Evolutionary conservation across 495 filamentous ascomycete genomes (phyloP), one percentile per base, ranked within the genome.

Genomic region (Echria macrotheca): DNA sequence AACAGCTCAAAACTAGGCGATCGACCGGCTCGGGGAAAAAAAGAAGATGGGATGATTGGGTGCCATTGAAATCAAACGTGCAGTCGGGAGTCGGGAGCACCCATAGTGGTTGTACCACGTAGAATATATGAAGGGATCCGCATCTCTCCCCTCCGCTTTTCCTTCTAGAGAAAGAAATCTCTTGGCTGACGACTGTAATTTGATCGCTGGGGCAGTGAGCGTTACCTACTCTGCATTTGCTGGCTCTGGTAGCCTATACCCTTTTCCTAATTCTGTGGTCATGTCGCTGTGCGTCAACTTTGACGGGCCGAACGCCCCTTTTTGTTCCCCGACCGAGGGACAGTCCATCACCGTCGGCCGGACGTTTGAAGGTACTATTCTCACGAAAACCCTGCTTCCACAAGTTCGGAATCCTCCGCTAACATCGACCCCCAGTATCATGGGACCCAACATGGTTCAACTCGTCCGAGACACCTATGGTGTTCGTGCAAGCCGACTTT

Each of bases 381-480:
- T n/a, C n/a, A n/a, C n/a, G 40, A 45, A 48, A 37, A 37, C 38
- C 12, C 9, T 22, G 22, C 5, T 3, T 5, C 33, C 17, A 1
- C 10, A 14, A 12, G 2, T 28, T 18, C 19, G 9, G 4, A 5
- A 37, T 4, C 24, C 21, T 15, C 21, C 12, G 19, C 32, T 37
- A 41, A 35, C 18, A 18, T 42, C 26, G 4, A 5, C 1, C 3
- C 7, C 51, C n/a, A n/a, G 57, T 57, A 17, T 54, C 44, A 14
- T 60, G 57, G 57, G 49, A 60, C 42, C 47, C 54, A 21, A 4
- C 19, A 10, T 60, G 51, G 40, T 53, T 56, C 46, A 49, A 49
- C 44, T 28, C 44, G 10, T 28, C 49, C 33, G 23, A 36, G 17
- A 19, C 36, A 1, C 45, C 54, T 4, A 29, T 29, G 15, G 44